Percentiles rank a stretch among this genome's conserved stretches.
These are phyloP conservation scores for Sphagnum fallax DNA, from an alignment of 228 moss, liverwort and hornwort species.

Conservation along the genomic window DNA sequence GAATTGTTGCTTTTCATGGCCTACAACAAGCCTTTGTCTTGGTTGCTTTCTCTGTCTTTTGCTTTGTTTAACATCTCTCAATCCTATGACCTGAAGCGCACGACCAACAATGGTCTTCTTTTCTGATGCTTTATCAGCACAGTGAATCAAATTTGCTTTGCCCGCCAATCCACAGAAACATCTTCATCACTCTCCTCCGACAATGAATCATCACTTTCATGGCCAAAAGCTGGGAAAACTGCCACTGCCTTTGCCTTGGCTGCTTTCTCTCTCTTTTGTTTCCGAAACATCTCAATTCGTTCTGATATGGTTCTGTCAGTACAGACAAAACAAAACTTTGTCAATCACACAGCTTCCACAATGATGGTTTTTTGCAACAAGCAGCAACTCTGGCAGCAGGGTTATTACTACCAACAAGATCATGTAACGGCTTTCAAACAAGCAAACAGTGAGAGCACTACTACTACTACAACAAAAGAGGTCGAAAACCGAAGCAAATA, in stretches of 20 bases:
- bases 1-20: no score
- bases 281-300: conserved; percentile 68
- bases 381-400: neutral
- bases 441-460: neutral
- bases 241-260: conserved; percentile 45
- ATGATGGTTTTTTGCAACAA: neutral
- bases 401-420: neutral
- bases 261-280: conserved; percentile 59
- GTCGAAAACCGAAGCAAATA: neutral
- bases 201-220: conserved; percentile 41
- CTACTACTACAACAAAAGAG: neutral
- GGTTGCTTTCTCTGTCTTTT: no score
- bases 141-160: conserved; percentile 45
- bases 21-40: no score
- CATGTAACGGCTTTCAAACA: neutral
- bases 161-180: conserved; percentile 79
- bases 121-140: no score
- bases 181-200: conserved; percentile 39
- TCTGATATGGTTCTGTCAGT: conserved; percentile 47
- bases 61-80: no score
- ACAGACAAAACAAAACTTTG: neutral
- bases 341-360: neutral
- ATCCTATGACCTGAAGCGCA: no score
- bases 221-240: conserved; percentile 38
- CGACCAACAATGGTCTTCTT: no score